These are phyloP conservation scores for Carex myosuroides DNA, from an alignment of 176 grass and related monocot genomes.

Conservation along the genomic window DNA sequence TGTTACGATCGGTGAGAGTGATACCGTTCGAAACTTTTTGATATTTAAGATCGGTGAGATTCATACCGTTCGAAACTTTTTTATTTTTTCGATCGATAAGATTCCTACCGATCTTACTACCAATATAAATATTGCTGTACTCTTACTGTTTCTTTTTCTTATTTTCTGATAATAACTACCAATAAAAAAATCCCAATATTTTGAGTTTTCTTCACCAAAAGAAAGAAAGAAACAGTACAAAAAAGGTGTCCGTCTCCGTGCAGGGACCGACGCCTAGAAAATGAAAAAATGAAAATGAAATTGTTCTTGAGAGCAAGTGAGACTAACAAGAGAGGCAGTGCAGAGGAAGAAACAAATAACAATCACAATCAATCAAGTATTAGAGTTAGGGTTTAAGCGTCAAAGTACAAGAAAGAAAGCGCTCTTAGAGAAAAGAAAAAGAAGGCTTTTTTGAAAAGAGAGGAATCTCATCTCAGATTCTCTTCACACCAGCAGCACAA, in stretches of 20 bases:
- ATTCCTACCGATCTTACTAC: too few species aligned
- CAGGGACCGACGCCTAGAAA: neutral
- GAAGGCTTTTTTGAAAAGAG: slow-evolving; percentile 4
- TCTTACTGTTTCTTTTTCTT: too few species aligned
- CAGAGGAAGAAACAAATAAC: neutral
- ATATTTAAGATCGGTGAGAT: too few species aligned
- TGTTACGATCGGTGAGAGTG: too few species aligned
- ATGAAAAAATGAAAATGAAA: neutral
- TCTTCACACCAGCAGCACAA: neutral
- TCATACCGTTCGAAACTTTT: too few species aligned
- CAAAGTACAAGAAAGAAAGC: slow-evolving; percentile 4
- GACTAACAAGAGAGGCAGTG: neutral
- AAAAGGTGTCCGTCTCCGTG: neutral
- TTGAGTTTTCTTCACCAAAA: neutral
- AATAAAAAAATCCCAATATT: too few species aligned
- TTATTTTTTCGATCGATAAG: too few species aligned
- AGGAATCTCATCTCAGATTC: slow-evolving; percentile 15
- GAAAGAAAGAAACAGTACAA: neutral
- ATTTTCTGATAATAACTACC: too few species aligned
- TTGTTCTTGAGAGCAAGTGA: neutral
- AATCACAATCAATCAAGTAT: neutral
- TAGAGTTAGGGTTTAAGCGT: slow-evolving; percentile 19
- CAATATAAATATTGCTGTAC: too few species aligned
- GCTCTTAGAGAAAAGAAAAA: neutral
- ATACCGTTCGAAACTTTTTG: too few species aligned